Conservation (phyloP, 2,329 filamentous ascomycete species). For the Bipolaris victoriae region DNA sequence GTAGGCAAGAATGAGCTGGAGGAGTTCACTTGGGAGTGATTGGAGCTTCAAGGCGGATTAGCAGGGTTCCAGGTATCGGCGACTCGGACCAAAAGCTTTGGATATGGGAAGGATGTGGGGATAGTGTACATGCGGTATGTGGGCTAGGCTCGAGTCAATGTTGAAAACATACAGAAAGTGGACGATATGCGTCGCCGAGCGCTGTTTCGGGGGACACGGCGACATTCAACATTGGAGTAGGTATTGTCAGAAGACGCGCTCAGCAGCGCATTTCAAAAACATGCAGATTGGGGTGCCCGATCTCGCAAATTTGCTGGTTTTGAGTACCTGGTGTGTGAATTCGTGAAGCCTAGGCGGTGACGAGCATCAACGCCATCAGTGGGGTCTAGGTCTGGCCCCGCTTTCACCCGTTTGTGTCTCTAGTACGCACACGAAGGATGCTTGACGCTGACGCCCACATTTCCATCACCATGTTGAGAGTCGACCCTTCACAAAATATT, state of each 20-base stretch:
- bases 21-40: slow-evolving; percentile 51
- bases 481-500: background rate
- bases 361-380: slow-evolving; percentile 9
- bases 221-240: background rate
- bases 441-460: background rate
- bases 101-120: background rate
- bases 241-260: background rate
- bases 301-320: background rate
- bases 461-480: background rate
- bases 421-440: background rate
- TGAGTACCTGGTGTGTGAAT: slow-evolving; percentile 6
- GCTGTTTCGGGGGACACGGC: background rate
- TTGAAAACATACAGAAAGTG: slow-evolving; percentile 9
- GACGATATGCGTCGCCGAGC: background rate
- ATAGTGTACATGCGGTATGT: slow-evolving; percentile 5
- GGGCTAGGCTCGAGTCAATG: slow-evolving; percentile 7
- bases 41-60: slow-evolving; percentile 28
- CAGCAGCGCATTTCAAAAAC: background rate
- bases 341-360: slow-evolving; percentile 7
- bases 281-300: background rate
- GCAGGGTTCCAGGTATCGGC: background rate
- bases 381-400: slow-evolving; percentile 6
- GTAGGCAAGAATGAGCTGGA: slow-evolving; percentile 48
- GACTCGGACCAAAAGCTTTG: background rate
- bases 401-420: background rate